Evolutionary conservation across 805 yeast species (phyloP), one percentile per base, ranked within the genome.

Genomic region (Myxozyma neglecta): DNA sequence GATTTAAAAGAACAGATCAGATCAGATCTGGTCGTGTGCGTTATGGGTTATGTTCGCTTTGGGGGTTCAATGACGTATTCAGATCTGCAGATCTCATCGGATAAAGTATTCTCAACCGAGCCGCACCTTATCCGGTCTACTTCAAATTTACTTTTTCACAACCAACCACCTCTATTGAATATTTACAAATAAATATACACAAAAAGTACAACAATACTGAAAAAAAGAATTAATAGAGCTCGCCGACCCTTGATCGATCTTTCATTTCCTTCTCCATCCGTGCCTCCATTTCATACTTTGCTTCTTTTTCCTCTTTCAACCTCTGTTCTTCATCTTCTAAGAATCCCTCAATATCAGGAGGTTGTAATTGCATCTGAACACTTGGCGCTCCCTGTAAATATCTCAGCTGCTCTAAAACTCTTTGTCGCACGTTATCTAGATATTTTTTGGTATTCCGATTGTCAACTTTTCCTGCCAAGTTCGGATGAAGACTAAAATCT

Each of bases 361-460:
- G 97, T 7, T 90, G 83, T 64, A 89, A 93, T 64, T 82, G 86
- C 96, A 92, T 90, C 67, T 89, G 88, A 8, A 94, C 98, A 68
- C 96, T 87, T 11, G 99, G 99, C 0, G 98, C 98, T 54, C 92
- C 92, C 69, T 89, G 89, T 60, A 93, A 74, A 70, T 80, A 87
- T 67, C 97, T 75, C 52, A 93, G 77, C 72, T 89, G 90, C 74
- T 93, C 97, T 69, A 92, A 73, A 34, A 90, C 82, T 65, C 88
- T 86, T 59, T 84, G 84, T 68, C 85, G 82, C 40, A 93, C 84
- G 70, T 87, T 84, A 68, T 94, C 97, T 57, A 94, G 79, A 71
- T 89, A 90, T 72, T 87, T 87, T 65, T 86, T 87, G 20, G 90
- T 80, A 74, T 93, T 93, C 71, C 88, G 89, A 75, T 93, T 93